Evolutionary conservation across 495 filamentous ascomycete genomes (phyloP), one percentile per base, ranked within the genome.

Genomic region (Penicillium soppii): DNA sequence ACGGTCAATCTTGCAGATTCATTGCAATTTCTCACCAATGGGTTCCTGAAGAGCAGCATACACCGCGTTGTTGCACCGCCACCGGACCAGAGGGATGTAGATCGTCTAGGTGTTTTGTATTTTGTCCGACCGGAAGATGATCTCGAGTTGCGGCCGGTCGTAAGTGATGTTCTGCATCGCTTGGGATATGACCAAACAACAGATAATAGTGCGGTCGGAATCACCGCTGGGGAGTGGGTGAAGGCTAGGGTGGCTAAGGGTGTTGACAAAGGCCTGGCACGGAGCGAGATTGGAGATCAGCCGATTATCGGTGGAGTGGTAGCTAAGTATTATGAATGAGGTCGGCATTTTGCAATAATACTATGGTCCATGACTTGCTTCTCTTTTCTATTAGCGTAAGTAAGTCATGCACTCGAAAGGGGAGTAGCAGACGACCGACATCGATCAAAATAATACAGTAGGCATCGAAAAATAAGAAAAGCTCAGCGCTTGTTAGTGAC

Each of bases 21-120:
- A 7, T 63, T 81, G 15, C 65, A 70, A 15, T 69, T 67, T 54
- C 56, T 73, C 32, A 75, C 73, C 1, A 71, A 70, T 8, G 74
- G 75, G 0, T 70, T 70, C 32, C 57, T 80, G 29, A 76, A 79
- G 56, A 66, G 58, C 4, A 76, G 69, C 25, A 63, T 78, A 16
- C 77, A 81, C 41, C 70, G 77, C 1, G 79, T 80, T 1, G 69
- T 76, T 25, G 65, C 75, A 7, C 74, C 73, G 8, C 74, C 76
- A 1, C 54, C 59, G 5, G 73, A 80, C 57, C 78, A 82, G 53
- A 60, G 63, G 6, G 59, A 77, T 33, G 57, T 76, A 10, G 67
- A 79, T 45, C 68, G 77, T 2, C 63, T 76, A 6, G 74, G 78
- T 8, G 56, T 78, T 2, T 52, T 80, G n/a, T 81, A 79, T 51